phyloP scores from a whole-genome alignment of 345 rosid genomes.

The Melaleuca quinquenervia region DNA sequence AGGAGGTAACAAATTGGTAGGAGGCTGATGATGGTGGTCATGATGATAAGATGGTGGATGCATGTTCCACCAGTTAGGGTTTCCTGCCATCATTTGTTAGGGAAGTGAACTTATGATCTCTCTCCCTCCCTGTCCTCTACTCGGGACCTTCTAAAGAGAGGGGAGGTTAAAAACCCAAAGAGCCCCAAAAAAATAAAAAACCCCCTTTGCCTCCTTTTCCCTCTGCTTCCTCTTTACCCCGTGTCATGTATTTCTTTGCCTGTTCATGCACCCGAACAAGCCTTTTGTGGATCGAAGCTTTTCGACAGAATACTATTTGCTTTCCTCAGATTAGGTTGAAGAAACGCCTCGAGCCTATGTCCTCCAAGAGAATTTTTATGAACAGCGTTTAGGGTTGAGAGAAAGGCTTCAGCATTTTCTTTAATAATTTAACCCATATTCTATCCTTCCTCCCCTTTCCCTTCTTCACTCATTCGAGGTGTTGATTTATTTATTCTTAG shows the following conservation, averaged over 20 bases:
- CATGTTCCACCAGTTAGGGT: slow-evolving; percentile 68
- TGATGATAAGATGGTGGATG: slow-evolving; percentile 33
- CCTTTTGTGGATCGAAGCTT: slow-evolving; percentile 14
- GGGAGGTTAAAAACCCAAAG: not conserved
- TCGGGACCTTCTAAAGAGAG: not conserved
- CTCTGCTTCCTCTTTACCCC: slow-evolving; percentile 20
- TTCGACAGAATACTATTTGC: slow-evolving; percentile 10
- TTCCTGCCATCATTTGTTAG: slow-evolving; percentile 54
- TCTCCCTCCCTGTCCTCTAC: not conserved
- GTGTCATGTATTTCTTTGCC: slow-evolving; percentile 20
- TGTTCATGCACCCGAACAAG: slow-evolving; percentile 32
- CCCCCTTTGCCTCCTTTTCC: not conserved
- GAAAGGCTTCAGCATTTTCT: slow-evolving; percentile 7
- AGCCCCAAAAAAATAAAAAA: not conserved
- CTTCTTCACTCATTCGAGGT: slow-evolving; percentile 13
- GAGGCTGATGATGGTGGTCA: slow-evolving; percentile 7
- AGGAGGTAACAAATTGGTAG: slow-evolving; percentile 15
- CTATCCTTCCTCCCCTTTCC: slow-evolving; percentile 9
- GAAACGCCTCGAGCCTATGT: slow-evolving; percentile 4
- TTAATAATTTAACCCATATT: not conserved
- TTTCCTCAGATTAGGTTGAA: slow-evolving; percentile 24
- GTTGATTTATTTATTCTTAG: slow-evolving; percentile 2
- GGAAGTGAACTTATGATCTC: not conserved
- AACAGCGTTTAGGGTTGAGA: not conserved
- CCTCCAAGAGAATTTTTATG: slow-evolving; percentile 1